Base-by-base conservation (phyloP, 345 rosid species). In the Garcia nutans region DNA sequence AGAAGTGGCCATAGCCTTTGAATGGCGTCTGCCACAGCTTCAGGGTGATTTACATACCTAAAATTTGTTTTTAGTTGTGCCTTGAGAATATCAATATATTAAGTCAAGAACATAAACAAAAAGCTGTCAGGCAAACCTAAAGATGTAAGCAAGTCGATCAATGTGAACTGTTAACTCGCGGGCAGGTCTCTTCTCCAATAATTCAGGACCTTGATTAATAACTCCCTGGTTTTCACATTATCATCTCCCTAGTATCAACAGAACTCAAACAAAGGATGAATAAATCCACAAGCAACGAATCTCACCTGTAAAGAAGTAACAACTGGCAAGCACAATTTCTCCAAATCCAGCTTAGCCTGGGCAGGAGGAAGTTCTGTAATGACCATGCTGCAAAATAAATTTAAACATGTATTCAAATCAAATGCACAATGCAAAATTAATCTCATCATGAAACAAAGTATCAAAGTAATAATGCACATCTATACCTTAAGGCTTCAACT, bases 1-100 rank as follows among this genome's bases (percentile, higher is more conserved):
- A 96, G 87, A 42, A 96, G 74, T n/a, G 97, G 92, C 99, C 99
- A 96, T 67, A 90, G 97, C 84, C 91, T 90, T 83, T 85, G 89
- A 78, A 92, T 83, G 79, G 93, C 93, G 82, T 89, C 97, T 58
- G 99, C 99, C 71, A 96, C 99, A 31, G 97, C 98, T 82, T 87
- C 98, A 69, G 97, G 93, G 74, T 96, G 97, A 87, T 91, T 96
- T 68, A 93, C 93, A 84, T 93, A 93, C 88, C 98, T 92, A 82
- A 74, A 76, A 77, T 77, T 60, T 74, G 71, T 73, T 55, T 33
- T 68, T 56, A 78, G 71, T 68, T 60, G 78, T 76, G 73, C 55
- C 81, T 62, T 71, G 22, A 58, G 72, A 59, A 70, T 68, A 82
- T 67, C 12, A 24, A 76, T 31, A 56, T 44, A 62, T 42, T 49